These are phyloP conservation scores for Curvularia verruculosa DNA, from an alignment of 2,329 filamentous ascomycete genomes.

Conservation along the genomic window DNA sequence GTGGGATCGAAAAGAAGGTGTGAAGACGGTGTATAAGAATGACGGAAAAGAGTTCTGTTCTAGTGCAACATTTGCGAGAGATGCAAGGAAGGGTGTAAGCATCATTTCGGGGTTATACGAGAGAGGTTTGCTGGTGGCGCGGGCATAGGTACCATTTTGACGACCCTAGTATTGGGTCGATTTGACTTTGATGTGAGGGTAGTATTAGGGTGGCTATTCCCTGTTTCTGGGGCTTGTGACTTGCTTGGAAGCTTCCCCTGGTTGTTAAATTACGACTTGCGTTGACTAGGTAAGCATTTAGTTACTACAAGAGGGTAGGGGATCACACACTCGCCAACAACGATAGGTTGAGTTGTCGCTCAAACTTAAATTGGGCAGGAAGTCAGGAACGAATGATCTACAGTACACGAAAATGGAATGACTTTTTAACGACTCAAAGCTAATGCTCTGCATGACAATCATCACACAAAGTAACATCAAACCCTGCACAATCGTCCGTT, in stretches of 20 bases:
- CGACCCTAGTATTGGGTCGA: neutral
- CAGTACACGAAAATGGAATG: neutral
- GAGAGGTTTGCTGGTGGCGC: slow-evolving; percentile 48
- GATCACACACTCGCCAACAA: neutral
- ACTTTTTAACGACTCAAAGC: neutral
- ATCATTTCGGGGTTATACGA: slow-evolving; percentile 52
- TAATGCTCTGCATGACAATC: neutral
- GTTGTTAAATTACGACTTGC: neutral
- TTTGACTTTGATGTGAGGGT: neutral
- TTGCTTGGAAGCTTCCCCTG: neutral
- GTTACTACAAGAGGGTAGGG: neutral
- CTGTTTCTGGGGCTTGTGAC: neutral
- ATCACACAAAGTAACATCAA: neutral
- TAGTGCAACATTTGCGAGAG: slow-evolving; percentile 48
- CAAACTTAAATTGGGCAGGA: neutral
- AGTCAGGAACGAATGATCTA: neutral
- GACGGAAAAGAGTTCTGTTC: slow-evolving; percentile 45
- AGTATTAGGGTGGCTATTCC: neutral
- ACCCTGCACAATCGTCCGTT: slow-evolving; percentile 28
- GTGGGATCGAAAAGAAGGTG: slow-evolving; percentile 47
- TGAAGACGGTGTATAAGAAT: slow-evolving; percentile 45
- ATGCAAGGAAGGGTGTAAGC: slow-evolving; percentile 43
- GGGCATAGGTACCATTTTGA: slow-evolving; percentile 18
- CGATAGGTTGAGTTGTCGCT: neutral
- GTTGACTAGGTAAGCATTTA: neutral